phyloP scores from a whole-genome alignment of 202 grass and related monocot genomes.

The Hordeum pubiflorum region DNA sequence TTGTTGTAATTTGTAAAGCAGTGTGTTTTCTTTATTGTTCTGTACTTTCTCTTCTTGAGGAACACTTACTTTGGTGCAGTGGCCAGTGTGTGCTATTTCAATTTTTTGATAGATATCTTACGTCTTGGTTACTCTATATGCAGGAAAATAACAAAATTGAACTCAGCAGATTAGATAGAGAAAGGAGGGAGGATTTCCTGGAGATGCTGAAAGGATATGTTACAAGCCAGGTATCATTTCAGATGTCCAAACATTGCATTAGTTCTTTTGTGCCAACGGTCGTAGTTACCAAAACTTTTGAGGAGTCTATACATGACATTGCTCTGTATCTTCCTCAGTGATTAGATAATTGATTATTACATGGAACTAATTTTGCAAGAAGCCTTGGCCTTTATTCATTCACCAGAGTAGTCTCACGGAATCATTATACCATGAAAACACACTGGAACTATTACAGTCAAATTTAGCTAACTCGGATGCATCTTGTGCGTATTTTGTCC shows the following conservation, averaged over 20 bases:
- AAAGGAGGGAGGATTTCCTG: conserved; percentile 72
- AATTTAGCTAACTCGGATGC: not conserved
- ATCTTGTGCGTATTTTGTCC: not conserved
- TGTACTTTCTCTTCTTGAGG: not conserved
- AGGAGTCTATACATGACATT: conserved; percentile 1
- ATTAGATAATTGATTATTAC: not conserved
- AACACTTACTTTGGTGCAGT: not conserved
- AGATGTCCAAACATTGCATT: not conserved
- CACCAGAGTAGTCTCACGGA: not conserved
- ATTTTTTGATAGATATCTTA: not conserved
- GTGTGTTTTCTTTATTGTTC: not conserved
- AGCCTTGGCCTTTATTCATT: not conserved
- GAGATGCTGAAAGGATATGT: conserved; percentile 90
- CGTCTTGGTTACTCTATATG: not conserved
- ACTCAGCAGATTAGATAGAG: conserved; percentile 64
- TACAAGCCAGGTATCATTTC: conserved; percentile 69
- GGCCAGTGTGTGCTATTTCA: not conserved
- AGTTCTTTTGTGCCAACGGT: not conserved
- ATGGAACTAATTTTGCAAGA: not conserved
- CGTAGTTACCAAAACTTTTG: not conserved
- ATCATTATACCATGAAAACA: not conserved
- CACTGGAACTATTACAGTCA: not conserved
- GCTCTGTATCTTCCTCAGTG: not conserved
- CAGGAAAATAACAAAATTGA: conserved; percentile 89
- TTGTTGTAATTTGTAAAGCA: not conserved